Conservation (phyloP, 306 rosid species). For the Aeschynomene evenia region DNA sequence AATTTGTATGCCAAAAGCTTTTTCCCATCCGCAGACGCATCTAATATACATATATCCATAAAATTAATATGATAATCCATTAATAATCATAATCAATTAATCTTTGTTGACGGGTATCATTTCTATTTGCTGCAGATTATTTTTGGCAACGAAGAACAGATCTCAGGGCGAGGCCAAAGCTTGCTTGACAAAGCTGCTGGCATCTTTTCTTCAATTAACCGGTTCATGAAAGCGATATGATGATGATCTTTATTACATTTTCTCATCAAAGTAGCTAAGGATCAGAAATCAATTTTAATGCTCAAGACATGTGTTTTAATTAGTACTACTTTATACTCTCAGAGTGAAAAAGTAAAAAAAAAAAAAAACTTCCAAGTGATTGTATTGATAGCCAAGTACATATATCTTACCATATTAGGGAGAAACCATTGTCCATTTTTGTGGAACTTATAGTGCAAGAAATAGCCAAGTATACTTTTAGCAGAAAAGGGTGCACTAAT, state of each 20-base stretch:
- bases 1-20: no score
- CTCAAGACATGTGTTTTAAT: no score
- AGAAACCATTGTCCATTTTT: no score
- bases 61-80: background rate
- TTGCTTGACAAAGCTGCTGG: constrained; percentile 76
- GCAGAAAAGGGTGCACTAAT: background rate
- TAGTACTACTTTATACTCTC: no score
- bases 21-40: background rate
- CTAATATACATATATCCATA: background rate
- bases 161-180: constrained; percentile 58
- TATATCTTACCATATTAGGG: no score
- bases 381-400: no score
- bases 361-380: no score
- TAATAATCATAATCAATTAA: background rate
- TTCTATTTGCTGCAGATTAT: constrained; percentile 52
- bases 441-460: no score
- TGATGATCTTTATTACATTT: constrained; percentile 8
- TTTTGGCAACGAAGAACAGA: constrained; percentile 58
- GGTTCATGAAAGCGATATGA: constrained; percentile 80
- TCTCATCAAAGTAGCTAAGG: background rate
- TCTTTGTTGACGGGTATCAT: constrained; percentile 1
- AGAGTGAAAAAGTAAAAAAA: no score
- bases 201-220: constrained; percentile 73
- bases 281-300: no score
- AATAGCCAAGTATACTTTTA: no score